phyloP scores from a whole-genome alignment of 805 yeast species.

The Zygosaccharomyces gambellarensis region DNA sequence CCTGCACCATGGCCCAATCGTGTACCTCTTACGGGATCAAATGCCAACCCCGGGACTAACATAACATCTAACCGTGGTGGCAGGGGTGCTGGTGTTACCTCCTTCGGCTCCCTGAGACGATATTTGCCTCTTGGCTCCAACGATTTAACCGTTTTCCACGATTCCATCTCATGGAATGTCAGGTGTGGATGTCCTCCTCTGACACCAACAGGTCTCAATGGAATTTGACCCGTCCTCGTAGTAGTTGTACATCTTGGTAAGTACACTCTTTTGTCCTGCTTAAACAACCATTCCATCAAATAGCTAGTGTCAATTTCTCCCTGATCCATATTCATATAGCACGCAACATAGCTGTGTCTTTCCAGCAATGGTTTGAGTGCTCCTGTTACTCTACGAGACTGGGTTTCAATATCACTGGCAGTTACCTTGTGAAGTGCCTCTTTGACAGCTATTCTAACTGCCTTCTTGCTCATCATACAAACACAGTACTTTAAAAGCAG shows the following conservation, averaged over 20 bases:
- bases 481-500: neutral
- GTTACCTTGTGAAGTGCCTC: constrained; percentile 16
- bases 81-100: constrained; percentile 25
- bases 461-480: constrained; percentile 16
- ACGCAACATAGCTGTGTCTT: constrained; percentile 41
- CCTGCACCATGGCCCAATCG: constrained; percentile 94
- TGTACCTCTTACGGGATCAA: constrained; percentile 36
- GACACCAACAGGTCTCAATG: constrained; percentile 13
- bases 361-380: constrained; percentile 16
- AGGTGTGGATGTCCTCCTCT: constrained; percentile 40
- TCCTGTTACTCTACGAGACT: constrained; percentile 24
- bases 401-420: constrained; percentile 19
- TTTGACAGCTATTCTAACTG: constrained; percentile 22
- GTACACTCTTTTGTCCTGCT: constrained; percentile 47
- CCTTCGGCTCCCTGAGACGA: constrained; percentile 60
- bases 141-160: constrained; percentile 39
- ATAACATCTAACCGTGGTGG: constrained; percentile 55
- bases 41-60: constrained; percentile 83
- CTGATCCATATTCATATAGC: constrained; percentile 72
- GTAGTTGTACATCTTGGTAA: constrained; percentile 51
- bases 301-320: constrained; percentile 61
- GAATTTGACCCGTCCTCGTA: constrained; percentile 27
- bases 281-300: constrained; percentile 51
- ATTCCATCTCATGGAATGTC: constrained; percentile 49
- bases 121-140: constrained; percentile 67